A percentile compares a stretch with the other conserved stretches of the same genome.
Evolutionary conservation across 768 basidiomycete species (phyloP).

Genomic region (Fistulinella prunicolor): DNA sequence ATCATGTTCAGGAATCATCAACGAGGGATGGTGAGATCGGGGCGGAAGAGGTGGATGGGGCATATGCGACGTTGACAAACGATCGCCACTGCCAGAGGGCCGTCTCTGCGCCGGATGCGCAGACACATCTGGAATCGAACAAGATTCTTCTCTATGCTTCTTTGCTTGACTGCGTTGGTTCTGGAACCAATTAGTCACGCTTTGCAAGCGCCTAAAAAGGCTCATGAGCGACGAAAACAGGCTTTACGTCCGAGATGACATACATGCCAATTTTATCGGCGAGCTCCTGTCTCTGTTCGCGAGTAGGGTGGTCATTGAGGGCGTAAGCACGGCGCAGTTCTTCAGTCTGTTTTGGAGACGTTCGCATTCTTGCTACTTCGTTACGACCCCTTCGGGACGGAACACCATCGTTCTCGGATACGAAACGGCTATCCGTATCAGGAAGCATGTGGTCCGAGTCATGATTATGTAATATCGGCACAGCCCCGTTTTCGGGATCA

Average conservation of each 20-base stretch:
- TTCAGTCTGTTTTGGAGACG: constrained; percentile 62
- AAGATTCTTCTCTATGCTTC: constrained; percentile 59
- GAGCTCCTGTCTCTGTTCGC: constrained; percentile 63
- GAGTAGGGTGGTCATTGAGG: constrained; percentile 61
- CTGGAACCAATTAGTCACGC: constrained; percentile 85
- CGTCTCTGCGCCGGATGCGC: constrained; percentile 11
- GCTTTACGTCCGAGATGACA: constrained; percentile 32
- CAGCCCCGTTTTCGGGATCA: constrained; percentile 24
- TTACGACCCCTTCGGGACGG: constrained; percentile 31
- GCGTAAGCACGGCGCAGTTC: constrained; percentile 66
- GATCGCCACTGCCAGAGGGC: constrained; percentile 10
- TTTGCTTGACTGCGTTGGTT: constrained; percentile 78
- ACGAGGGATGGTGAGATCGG: constrained; percentile 31
- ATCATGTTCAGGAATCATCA: constrained; percentile 24
- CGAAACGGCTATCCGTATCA: constrained; percentile 49
- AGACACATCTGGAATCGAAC: constrained; percentile 23
- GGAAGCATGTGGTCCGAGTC: constrained; percentile 50
- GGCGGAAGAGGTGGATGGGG: constrained; percentile 20
- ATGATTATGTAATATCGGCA: constrained; percentile 30
- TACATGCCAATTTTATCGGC: constrained; percentile 75
- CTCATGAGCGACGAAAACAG: constrained; percentile 22
- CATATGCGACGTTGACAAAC: constrained; percentile 7
- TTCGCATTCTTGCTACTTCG: constrained; percentile 50
- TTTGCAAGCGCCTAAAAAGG: constrained; percentile 66
- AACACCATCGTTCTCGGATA: constrained; percentile 48